Conservation (phyloP, 2,329 filamentous ascomycete genomes). For the Aphanoascus verrucosus region DNA sequence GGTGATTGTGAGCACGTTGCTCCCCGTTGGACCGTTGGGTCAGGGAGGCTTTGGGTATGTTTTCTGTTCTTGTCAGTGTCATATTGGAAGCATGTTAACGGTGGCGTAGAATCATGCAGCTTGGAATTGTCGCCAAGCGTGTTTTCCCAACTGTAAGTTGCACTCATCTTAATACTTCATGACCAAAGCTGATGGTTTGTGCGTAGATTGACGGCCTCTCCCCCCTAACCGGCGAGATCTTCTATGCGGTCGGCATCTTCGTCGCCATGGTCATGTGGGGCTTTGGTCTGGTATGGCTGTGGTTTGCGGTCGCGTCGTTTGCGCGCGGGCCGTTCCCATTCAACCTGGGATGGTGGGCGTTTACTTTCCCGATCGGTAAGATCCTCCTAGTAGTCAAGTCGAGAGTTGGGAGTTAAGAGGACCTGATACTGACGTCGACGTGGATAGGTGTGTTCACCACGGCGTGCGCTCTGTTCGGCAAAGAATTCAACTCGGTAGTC, state of each 20-base stretch:
- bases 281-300: conserved; percentile 46
- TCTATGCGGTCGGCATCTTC: conserved; percentile 50
- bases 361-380: conserved; percentile 44
- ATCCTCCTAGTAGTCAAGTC: background rate
- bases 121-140: conserved; percentile 35
- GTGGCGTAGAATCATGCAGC: conserved; percentile 36
- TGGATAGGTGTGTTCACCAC: conserved; percentile 15
- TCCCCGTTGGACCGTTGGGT: conserved; percentile 56
- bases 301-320: conserved; percentile 44
- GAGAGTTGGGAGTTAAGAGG: too few species aligned
- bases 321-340: conserved; percentile 39
- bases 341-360: conserved; percentile 52
- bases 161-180: conserved; percentile 13
- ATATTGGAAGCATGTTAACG: background rate
- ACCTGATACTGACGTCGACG: background rate
- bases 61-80: conserved; percentile 19
- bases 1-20: conserved; percentile 56
- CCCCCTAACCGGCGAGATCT: conserved; percentile 40
- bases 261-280: conserved; percentile 47
- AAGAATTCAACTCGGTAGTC: conserved; percentile 12
- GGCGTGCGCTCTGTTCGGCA: conserved; percentile 13
- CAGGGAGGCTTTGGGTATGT: conserved; percentile 49
- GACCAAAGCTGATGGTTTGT: background rate
- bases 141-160: conserved; percentile 29
- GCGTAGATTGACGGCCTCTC: conserved; percentile 25